Percentiles rank a stretch among this genome's conserved stretches.
Conservation (phyloP, 2,329 filamentous ascomycete species). For the Pyrenophora graminea region DNA sequence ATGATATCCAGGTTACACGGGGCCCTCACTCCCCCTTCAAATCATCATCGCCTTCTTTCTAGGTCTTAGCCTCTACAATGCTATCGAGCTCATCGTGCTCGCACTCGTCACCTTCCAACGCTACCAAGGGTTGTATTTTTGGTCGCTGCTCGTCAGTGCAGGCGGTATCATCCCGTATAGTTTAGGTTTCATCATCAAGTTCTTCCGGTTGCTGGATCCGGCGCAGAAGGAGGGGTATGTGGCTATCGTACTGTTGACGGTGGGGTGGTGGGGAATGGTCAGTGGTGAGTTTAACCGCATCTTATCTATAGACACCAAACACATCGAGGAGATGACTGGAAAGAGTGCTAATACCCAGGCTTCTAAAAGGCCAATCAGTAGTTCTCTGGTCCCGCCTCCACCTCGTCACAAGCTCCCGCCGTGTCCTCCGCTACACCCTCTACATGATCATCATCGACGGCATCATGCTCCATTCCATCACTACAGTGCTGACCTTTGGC, state of each 20-base stretch:
- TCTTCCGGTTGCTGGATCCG: conserved; percentile 39
- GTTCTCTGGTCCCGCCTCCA: conserved; percentile 68
- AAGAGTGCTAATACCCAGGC: not conserved
- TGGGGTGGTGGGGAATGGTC: conserved; percentile 65
- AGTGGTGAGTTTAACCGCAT: conserved; percentile 41
- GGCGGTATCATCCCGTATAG: conserved; percentile 54
- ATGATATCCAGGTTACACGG: conserved; percentile 36
- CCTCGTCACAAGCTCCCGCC: conserved; percentile 59
- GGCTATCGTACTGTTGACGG: conserved; percentile 51
- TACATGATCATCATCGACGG: conserved; percentile 63
- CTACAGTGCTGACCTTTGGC: conserved; percentile 61
- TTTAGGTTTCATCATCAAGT: conserved; percentile 55
- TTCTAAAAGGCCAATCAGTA: conserved; percentile 56
- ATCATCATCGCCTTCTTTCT: conserved; percentile 45
- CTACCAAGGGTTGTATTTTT: conserved; percentile 56
- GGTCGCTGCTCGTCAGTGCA: conserved; percentile 52
- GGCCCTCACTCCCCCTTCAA: conserved; percentile 35
- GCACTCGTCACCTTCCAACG: conserved; percentile 55
- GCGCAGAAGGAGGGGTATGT: conserved; percentile 35
- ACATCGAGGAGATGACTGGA: not conserved
- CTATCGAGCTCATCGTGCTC: conserved; percentile 53
- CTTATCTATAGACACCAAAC: too few relatives aligned
- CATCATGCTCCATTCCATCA: conserved; percentile 58
- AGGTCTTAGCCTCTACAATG: conserved; percentile 47
- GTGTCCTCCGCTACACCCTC: conserved; percentile 55